A percentile compares a stretch with the other conserved stretches of the same genome.
Conservation (phyloP, 2,329 filamentous ascomycete species). For the Ophiostoma sp. region DNA sequence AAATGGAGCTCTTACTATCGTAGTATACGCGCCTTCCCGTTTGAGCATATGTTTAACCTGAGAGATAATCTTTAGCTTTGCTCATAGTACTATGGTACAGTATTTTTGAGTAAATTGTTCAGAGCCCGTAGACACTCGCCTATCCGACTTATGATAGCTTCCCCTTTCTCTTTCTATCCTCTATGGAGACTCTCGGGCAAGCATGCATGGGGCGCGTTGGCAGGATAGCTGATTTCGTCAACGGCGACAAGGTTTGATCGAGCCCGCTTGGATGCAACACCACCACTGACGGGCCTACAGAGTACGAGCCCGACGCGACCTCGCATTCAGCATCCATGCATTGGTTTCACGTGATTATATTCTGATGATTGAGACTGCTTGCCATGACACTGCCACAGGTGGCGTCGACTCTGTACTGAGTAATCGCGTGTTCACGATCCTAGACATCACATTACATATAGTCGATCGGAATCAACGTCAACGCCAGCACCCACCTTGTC, state of each 20-base stretch:
- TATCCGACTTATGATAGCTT: neutral
- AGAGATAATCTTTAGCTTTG: neutral
- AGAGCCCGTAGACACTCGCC: neutral
- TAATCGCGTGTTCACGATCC: neutral
- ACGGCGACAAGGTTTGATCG: conserved; percentile 9
- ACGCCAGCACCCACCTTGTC: neutral
- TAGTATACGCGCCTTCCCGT: conserved; percentile 11
- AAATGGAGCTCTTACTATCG: conserved; percentile 9
- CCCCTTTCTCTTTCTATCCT: neutral
- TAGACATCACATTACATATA: neutral
- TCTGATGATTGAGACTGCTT: neutral
- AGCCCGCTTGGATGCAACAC: neutral
- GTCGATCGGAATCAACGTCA: conserved; percentile 1
- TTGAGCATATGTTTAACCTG: neutral
- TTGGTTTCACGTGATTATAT: neutral
- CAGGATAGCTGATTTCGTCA: neutral
- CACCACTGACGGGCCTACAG: neutral
- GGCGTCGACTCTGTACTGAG: neutral
- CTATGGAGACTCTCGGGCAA: neutral
- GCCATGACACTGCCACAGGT: neutral
- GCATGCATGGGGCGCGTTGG: neutral
- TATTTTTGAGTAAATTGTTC: too few species aligned
- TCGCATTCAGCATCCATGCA: neutral
- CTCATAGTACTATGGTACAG: too few species aligned
- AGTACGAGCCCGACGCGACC: neutral